Conservation (phyloP, 345 rosid species). For the Gossypium bickii region DNA sequence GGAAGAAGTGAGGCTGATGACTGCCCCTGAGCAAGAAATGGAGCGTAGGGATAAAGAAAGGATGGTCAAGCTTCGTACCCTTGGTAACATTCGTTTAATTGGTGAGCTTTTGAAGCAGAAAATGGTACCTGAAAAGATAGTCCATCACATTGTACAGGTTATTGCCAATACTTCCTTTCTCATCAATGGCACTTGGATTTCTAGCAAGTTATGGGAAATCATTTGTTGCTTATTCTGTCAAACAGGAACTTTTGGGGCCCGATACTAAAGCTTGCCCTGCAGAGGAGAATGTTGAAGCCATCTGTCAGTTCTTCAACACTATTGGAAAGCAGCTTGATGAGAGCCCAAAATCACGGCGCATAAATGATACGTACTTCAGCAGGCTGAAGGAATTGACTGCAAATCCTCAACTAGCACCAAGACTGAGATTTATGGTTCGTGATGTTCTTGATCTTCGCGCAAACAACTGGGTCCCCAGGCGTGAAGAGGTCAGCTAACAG, state of each 20-base stretch:
- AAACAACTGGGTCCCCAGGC: constrained; percentile 85
- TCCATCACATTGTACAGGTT: constrained; percentile 88
- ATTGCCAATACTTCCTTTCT: constrained; percentile 1
- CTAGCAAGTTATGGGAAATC: neutral
- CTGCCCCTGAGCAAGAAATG: constrained; percentile 64
- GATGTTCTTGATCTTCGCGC: constrained; percentile 76
- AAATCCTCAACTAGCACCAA: constrained; percentile 56
- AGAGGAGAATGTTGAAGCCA: constrained; percentile 88
- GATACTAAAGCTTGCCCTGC: constrained; percentile 63
- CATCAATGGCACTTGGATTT: neutral
- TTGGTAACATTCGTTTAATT: constrained; percentile 86
- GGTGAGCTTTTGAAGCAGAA: constrained; percentile 93
- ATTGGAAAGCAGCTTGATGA: constrained; percentile 83
- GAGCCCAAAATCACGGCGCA: constrained; percentile 51
- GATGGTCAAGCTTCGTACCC: constrained; percentile 71
- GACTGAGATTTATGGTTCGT: constrained; percentile 74
- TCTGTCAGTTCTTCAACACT: constrained; percentile 75
- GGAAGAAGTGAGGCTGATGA: constrained; percentile 74
- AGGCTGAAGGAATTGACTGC: constrained; percentile 59
- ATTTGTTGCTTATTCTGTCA: neutral
- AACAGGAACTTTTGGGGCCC: constrained; percentile 78
- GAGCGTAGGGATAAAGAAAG: constrained; percentile 87
- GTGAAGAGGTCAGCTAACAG: constrained; percentile 63
- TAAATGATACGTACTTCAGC: constrained; percentile 59
- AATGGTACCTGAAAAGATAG: constrained; percentile 91